Percentiles rank a stretch among this genome's conserved stretches.
These are phyloP conservation scores for Cladosporium oxysporum DNA, from an alignment of 2,329 filamentous ascomycete species.

Conservation along the genomic window DNA sequence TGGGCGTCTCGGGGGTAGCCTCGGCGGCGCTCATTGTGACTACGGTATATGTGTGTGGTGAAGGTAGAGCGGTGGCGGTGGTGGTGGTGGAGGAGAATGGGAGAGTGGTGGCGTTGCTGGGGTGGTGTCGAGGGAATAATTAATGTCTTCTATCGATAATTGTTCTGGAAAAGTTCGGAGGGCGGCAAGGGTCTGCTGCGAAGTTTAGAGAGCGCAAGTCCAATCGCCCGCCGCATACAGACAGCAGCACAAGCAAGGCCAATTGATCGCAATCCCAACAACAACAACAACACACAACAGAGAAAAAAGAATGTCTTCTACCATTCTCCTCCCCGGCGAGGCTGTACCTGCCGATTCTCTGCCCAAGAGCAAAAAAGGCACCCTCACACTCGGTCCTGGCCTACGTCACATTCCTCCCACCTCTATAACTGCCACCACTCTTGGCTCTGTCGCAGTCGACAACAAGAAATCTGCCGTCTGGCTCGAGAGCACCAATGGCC, in stretches of 20 bases:
- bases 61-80: slow-evolving; percentile 6
- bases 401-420: slow-evolving; percentile 79
- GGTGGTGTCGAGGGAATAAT: background rate
- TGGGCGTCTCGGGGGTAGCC: slow-evolving; percentile 42
- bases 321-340: slow-evolving; percentile 83
- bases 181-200: slow-evolving; percentile 2
- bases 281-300: background rate
- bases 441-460: slow-evolving; percentile 68
- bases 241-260: background rate
- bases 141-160: slow-evolving; percentile 9
- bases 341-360: slow-evolving; percentile 65
- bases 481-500: slow-evolving; percentile 68
- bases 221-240: slow-evolving; percentile 2
- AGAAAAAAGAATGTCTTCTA: slow-evolving; percentile 4
- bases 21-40: slow-evolving; percentile 54
- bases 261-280: slow-evolving; percentile 1
- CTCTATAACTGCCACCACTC: slow-evolving; percentile 68
- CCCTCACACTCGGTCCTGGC: slow-evolving; percentile 80
- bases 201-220: slow-evolving; percentile 1
- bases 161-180: slow-evolving; percentile 8
- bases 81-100: slow-evolving; percentile 10
- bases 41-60: slow-evolving; percentile 14
- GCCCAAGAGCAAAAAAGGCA: slow-evolving; percentile 63
- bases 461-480: slow-evolving; percentile 74
- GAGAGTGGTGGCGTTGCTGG: background rate